Conservation (phyloP, 2,329 filamentous ascomycete genomes). For the Pseudopyrenochaeta lycopersici region DNA sequence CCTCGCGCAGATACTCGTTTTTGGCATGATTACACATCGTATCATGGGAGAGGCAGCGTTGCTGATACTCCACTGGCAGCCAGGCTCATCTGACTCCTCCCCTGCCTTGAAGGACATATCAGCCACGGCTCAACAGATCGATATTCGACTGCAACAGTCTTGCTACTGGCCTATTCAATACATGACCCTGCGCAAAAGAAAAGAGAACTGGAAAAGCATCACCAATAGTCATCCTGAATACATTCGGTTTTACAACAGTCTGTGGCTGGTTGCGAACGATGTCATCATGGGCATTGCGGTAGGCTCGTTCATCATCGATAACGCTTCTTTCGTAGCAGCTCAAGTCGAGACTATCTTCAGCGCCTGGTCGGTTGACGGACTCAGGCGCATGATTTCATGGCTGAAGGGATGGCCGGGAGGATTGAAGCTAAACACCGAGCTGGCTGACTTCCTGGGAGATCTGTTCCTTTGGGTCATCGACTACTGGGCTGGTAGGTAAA, state of each 20-base stretch:
- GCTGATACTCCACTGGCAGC: constrained; percentile 82
- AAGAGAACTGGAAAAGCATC: constrained; percentile 93
- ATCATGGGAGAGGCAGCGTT: constrained; percentile 82
- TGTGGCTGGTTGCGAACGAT: constrained; percentile 98
- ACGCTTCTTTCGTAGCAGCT: constrained; percentile 82
- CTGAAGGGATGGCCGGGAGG: constrained; percentile 90
- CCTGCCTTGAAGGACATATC: constrained; percentile 94
- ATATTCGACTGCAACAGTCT: constrained; percentile 96
- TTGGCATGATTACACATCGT: constrained; percentile 80
- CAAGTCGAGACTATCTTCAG: constrained; percentile 79
- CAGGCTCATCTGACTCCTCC: constrained; percentile 73
- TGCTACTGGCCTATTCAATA: constrained; percentile 99
- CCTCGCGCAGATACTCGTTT: constrained; percentile 74
- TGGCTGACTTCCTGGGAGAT: constrained; percentile 93
- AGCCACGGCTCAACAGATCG: constrained; percentile 94
- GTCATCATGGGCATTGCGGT: constrained; percentile 97
- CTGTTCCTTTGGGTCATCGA: constrained; percentile 98
- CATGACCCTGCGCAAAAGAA: constrained; percentile 85
- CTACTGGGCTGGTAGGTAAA: constrained; percentile 82
- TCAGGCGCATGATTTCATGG: constrained; percentile 91
- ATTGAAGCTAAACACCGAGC: constrained; percentile 91
- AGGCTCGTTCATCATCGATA: constrained; percentile 96
- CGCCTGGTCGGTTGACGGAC: constrained; percentile 85
- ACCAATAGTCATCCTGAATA: constrained; percentile 97
- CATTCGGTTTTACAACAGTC: constrained; percentile 97